Percentiles rank a stretch among this genome's conserved stretches.
Conservation (phyloP, 2,329 filamentous ascomycete genomes). For the Monilinia fructicola region DNA sequence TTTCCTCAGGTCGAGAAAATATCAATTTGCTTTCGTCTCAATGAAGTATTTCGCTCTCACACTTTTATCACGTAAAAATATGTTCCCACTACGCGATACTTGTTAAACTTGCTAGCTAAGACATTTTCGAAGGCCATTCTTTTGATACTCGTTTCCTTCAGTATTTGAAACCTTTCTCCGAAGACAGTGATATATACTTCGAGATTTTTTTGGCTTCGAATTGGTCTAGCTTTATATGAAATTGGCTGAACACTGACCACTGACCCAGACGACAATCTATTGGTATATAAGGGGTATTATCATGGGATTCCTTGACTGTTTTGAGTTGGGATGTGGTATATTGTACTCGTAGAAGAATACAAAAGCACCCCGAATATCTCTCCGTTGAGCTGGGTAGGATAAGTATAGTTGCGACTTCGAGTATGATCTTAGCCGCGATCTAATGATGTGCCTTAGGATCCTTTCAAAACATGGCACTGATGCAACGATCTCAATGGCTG, state of each 20-base stretch:
- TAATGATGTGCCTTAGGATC: not conserved
- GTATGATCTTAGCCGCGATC: not conserved
- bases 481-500: too few species aligned
- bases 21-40: constrained; percentile 3
- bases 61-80: not conserved
- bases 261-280: not conserved
- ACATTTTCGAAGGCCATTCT: not conserved
- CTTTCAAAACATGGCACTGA: not conserved
- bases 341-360: not conserved
- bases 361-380: not conserved
- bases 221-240: not conserved
- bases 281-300: not conserved
- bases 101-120: not conserved
- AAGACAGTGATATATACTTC: not conserved
- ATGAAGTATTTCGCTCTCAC: not conserved
- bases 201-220: not conserved
- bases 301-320: not conserved
- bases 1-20: not conserved
- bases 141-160: not conserved
- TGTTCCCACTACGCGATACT: not conserved
- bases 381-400: not conserved
- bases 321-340: not conserved
- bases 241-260: not conserved
- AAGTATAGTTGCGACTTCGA: not conserved
- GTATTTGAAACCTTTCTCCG: not conserved